Evolutionary conservation across 2,329 filamentous ascomycete species (phyloP), one percentile per base, ranked within the genome.

Genomic region (Cryoendolithus antarcticus): DNA sequence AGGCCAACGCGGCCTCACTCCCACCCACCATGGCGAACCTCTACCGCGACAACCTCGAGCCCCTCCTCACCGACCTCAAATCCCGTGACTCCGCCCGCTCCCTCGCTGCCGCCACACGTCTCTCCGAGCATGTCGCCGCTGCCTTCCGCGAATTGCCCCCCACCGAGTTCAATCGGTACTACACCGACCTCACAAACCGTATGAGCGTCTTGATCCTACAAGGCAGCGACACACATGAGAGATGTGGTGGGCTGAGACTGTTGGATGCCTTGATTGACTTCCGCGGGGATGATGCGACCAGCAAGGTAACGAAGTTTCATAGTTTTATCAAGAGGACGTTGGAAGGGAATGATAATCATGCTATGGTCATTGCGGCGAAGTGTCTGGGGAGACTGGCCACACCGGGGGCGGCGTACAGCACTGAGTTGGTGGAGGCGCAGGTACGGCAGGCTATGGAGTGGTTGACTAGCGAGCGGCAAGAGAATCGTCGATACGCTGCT

Each of bases 361-460:
- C 91, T 13, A 89, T 98, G 80, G 77, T 93, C 41, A 79, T 84
- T 9, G 91, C 93, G 4, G 88, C 91, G 32, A 77, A 82, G 49
- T 88, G 89, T 3, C 71, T 98, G 21, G 91, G 91, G 34, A 84
- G 88, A 57, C 73, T 98, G 43, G 93, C 89, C 45, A 80, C 85
- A 50, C 91, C 91, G 0, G 91, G 91, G 45, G 91, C 91, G 44
- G 88, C 91, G 27, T 71, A 96, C 47, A 94, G 93, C 33, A 93
- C 89, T 5, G 89, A 96, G 61, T 70, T 98, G 39, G 91, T 98
- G 41, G 91, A 98, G 57, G 89, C 86, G 39, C 89, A 98, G 62
- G 88, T 96, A 45, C 93, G 95, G 61, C 91, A 86, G 11, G 88
- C 93, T 2, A 71, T 98, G 39, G 91, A 98, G 65, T 96, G 88